Percentiles rank a stretch among this genome's conserved stretches.
Evolutionary conservation across 805 yeast species (phyloP).

Genomic region (Sugiyamaella americana): DNA sequence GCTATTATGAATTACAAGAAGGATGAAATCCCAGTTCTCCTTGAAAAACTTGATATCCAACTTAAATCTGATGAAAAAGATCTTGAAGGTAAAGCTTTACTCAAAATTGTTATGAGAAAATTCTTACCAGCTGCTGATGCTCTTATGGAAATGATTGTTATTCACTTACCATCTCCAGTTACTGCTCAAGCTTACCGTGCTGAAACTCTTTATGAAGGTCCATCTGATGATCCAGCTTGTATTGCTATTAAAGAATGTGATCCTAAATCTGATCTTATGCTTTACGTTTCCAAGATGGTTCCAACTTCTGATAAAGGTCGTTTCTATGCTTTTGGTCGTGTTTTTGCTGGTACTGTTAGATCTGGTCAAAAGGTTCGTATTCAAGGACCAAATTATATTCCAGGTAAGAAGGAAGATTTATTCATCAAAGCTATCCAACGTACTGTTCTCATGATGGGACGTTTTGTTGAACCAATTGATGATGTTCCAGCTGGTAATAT

Average conservation of each 20-base stretch:
- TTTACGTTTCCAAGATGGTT: slow-evolving; percentile 99
- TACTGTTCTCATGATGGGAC: slow-evolving; percentile 99
- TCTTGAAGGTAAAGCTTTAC: slow-evolving; percentile 96
- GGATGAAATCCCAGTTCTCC: slow-evolving; percentile 87
- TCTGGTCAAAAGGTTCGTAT: slow-evolving; percentile 99
- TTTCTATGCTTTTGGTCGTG: slow-evolving; percentile 99
- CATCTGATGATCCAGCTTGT: slow-evolving; percentile 79
- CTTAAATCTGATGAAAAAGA: slow-evolving; percentile 97
- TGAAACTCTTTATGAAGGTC: slow-evolving; percentile 98
- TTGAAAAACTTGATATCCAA: slow-evolving; percentile 88
- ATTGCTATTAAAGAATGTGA: slow-evolving; percentile 96
- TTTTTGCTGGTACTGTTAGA: slow-evolving; percentile 98
- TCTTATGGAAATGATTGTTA: slow-evolving; percentile 94
- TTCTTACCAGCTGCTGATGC: slow-evolving; percentile 99
- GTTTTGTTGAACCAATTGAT: slow-evolving; percentile 94
- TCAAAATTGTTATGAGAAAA: slow-evolving; percentile 98
- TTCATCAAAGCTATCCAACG: slow-evolving; percentile 97
- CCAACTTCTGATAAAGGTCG: slow-evolving; percentile 99
- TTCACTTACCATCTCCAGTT: slow-evolving; percentile 99
- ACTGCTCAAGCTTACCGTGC: slow-evolving; percentile 99
- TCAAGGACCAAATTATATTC: slow-evolving; percentile 99
- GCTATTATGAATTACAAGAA: slow-evolving; percentile 99
- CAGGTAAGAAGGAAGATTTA: slow-evolving; percentile 97
- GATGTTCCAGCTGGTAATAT: slow-evolving; percentile 99
- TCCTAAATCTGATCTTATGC: slow-evolving; percentile 96